A percentile compares a stretch with the other conserved stretches of the same genome.
These are phyloP conservation scores for Pseudozyma sp. DNA, from an alignment of 1,284 basidiomycete species.

Conservation along the genomic window DNA sequence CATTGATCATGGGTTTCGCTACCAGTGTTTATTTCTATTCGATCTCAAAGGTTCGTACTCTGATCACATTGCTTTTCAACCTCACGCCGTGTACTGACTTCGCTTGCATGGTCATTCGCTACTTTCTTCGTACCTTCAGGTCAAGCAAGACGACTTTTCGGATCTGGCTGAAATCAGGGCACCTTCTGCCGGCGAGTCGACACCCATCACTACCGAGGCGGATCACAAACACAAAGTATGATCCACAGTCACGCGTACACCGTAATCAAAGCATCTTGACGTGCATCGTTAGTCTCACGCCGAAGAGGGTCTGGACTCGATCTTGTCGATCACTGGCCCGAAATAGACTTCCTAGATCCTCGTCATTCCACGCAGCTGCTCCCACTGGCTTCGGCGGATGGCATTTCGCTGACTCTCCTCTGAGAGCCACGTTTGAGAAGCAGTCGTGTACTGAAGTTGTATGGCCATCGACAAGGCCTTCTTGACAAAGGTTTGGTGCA, in stretches of 20 bases:
- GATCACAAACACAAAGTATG: constrained; percentile 47
- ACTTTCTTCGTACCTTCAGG: constrained; percentile 8
- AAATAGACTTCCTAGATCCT: too few species aligned
- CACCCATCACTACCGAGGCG: constrained; percentile 40
- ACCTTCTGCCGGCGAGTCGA: constrained; percentile 18
- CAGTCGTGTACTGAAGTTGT: too few species aligned
- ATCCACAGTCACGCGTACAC: neutral
- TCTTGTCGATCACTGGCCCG: too few species aligned
- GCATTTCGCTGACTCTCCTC: too few species aligned
- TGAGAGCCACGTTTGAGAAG: too few species aligned
- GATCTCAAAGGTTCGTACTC: constrained; percentile 71
- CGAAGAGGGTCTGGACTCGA: too few species aligned
- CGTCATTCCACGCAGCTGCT: too few species aligned
- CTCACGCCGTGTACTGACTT: neutral
- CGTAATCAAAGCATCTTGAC: too few species aligned
- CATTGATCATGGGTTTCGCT: constrained; percentile 79
- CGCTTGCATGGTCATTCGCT: neutral
- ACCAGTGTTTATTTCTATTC: constrained; percentile 91
- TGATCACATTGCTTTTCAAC: neutral
- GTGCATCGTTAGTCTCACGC: too few species aligned
- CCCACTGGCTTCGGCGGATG: too few species aligned
- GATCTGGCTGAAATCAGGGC: constrained; percentile 56
- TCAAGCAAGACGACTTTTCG: constrained; percentile 64
- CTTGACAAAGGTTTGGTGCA: too few species aligned
- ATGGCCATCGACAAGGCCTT: too few species aligned